Conservation (phyloP, 2,329 filamentous ascomycete species). For the Hypoxylon sp. region DNA sequence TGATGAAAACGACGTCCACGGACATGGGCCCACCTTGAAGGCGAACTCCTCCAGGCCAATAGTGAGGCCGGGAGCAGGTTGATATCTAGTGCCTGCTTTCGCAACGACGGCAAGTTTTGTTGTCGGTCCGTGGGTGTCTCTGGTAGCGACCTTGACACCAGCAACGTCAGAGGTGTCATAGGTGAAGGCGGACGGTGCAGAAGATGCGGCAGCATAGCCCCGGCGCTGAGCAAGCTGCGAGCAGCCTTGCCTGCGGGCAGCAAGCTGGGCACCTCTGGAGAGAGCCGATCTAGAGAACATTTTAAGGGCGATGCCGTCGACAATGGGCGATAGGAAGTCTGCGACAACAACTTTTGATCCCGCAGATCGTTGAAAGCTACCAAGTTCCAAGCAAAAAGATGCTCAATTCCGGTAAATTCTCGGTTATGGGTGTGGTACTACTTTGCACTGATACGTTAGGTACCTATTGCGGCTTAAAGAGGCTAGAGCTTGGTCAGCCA, state of each 20-base stretch:
- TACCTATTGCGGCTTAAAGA: conserved; percentile 34
- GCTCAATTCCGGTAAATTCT: conserved; percentile 54
- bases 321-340: conserved; percentile 64
- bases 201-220: conserved; percentile 68
- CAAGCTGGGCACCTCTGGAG: conserved; percentile 71
- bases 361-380: conserved; percentile 46
- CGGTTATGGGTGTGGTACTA: conserved; percentile 42
- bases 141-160: conserved; percentile 92
- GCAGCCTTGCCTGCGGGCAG: conserved; percentile 70
- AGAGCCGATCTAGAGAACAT: conserved; percentile 75
- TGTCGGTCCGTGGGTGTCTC: conserved; percentile 89
- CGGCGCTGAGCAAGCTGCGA: conserved; percentile 67
- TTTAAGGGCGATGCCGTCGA: conserved; percentile 69
- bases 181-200: conserved; percentile 76
- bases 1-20: conserved; percentile 27
- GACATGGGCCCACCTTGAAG: conserved; percentile 81
- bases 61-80: conserved; percentile 89
- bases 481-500: conserved; percentile 45
- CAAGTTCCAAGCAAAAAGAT: conserved; percentile 52
- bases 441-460: conserved; percentile 11
- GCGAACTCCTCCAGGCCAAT: conserved; percentile 95
- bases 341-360: conserved; percentile 49
- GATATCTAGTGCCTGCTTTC: conserved; percentile 94
- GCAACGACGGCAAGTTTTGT: conserved; percentile 92
- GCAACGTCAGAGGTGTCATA: conserved; percentile 89